Percentiles rank a stretch among this genome's conserved stretches.
These are phyloP conservation scores for Populus tomentosa DNA, from an alignment of 441 rosid species.

Conservation along the genomic window DNA sequence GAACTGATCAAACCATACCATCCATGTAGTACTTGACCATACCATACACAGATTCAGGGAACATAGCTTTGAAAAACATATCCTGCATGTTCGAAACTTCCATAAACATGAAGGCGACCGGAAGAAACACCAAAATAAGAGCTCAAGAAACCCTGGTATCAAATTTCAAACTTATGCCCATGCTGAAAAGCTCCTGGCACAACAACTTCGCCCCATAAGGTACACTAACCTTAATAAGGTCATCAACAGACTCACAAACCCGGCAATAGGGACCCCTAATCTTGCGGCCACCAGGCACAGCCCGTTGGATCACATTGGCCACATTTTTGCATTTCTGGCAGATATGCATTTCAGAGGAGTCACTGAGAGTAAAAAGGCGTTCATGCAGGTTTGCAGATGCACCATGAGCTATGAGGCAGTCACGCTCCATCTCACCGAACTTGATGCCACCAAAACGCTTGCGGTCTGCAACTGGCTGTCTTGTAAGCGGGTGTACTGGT, in stretches of 20 bases:
- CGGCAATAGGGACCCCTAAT: conserved; percentile 74
- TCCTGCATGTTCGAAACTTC: not conserved
- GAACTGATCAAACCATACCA: not conserved
- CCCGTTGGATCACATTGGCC: conserved; percentile 64
- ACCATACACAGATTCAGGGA: not conserved
- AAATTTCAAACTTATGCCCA: conserved; percentile 75
- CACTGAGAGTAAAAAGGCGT: conserved; percentile 83
- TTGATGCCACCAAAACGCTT: conserved; percentile 72
- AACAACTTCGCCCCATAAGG: conserved; percentile 83
- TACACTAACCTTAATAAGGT: conserved; percentile 51
- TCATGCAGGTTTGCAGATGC: conserved; percentile 83
- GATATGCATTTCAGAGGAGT: conserved; percentile 72
- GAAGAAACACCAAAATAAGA: too few species aligned
- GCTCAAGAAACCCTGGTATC: conserved; percentile 55
- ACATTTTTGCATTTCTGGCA: conserved; percentile 55
- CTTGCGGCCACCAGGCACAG: conserved; percentile 53
- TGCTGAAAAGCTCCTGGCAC: conserved; percentile 80
- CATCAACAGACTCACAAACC: conserved; percentile 53
- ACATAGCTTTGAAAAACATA: not conserved
- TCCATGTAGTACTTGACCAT: not conserved
- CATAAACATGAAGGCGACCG: not conserved
- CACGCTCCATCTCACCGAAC: conserved; percentile 96
- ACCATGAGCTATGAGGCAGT: conserved; percentile 87
- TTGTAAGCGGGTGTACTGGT: conserved; percentile 86
- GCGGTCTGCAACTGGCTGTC: conserved; percentile 72